Evolutionary conservation across 495 filamentous ascomycete genomes (phyloP), one percentile per base, ranked within the genome.

Genomic region (Pseudomonodictys pantanalensis): DNA sequence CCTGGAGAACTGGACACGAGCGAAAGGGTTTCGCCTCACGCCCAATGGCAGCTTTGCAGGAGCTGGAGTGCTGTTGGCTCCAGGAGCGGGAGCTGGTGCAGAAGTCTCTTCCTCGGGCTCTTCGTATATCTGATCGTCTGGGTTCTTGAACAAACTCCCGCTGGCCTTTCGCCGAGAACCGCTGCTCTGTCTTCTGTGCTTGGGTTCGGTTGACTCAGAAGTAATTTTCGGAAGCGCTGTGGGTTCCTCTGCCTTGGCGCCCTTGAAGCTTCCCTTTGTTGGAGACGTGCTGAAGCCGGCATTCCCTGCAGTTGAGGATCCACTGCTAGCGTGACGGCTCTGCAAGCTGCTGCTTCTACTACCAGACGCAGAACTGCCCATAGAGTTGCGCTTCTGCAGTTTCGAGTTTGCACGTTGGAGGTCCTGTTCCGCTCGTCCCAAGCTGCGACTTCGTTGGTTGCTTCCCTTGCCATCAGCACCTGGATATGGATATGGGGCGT

Each of bases 111-210:
- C 74, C 51, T 85, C 80, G 2, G 87, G 86, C 61, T 96, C 91
- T 71, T 96, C 90, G 75, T 89, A 96, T 48, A 96, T 96, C 62
- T 92, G 84, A 58, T 95, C 90, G 28, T 86, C 82, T 3, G 87
- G 81, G 75, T 70, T 78, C 76, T 64, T 80, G 65, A 72, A 77
- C n/a, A 72, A 41, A 35, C 63, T 70, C 30, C 45, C 64, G 47
- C 63, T 72, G 48, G 70, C 65, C 82, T 81, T 29, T 78, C 82
- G 66, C 81, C 86, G 48, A 46, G 57, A 41, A 64, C 63, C 51
- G 30, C 63, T 66, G 63, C 58, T 58, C 4, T 54, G 66, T 23
- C 66, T 69, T 73, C 38, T 71, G 68, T 43, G 72, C 54, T 52
- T 72, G 73, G 29, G 73, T 22, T 58, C 62, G 30, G 23, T 4